phyloP scores from a whole-genome alignment of 106 monocot genomes.

The Dendrobium nobile region DNA sequence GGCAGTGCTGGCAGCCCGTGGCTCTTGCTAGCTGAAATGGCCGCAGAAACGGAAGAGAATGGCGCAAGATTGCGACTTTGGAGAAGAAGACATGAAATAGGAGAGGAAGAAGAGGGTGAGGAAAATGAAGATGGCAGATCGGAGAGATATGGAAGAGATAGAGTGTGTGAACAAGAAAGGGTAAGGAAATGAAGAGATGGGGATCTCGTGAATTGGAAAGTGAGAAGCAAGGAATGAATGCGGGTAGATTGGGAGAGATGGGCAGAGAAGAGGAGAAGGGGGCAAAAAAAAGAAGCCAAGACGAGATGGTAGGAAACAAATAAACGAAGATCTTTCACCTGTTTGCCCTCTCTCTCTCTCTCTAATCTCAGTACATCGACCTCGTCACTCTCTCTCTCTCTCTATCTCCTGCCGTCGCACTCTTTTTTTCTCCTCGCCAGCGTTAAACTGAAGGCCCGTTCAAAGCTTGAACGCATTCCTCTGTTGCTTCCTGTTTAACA shows the following conservation, averaged over 20 bases:
- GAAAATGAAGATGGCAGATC: neutral
- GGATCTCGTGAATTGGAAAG: slow-evolving; percentile 49
- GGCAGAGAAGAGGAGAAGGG: neutral
- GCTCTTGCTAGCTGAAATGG: slow-evolving; percentile 10
- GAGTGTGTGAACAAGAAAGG: slow-evolving; percentile 9
- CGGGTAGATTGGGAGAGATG: slow-evolving; percentile 15
- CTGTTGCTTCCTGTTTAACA: neutral
- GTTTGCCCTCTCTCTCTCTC: neutral
- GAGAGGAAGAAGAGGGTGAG: neutral
- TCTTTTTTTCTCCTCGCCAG: neutral
- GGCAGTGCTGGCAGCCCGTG: slow-evolving; percentile 4
- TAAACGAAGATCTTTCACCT: neutral
- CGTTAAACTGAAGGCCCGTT: neutral
- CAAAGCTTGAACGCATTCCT: neutral
- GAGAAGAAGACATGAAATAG: slow-evolving; percentile 1
- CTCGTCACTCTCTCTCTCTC: neutral
- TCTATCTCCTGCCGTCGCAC: neutral
- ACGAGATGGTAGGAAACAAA: slow-evolving; percentile 1
- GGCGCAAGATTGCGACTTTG: neutral
- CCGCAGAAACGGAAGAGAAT: neutral
- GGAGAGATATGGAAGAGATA: neutral
- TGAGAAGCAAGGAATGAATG: slow-evolving; percentile 53
- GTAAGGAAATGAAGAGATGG: slow-evolving; percentile 17
- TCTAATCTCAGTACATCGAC: neutral
- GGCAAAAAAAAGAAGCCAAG: neutral